Base-by-base conservation (phyloP, 306 rosid genomes). In the Nissolia schottii region DNA sequence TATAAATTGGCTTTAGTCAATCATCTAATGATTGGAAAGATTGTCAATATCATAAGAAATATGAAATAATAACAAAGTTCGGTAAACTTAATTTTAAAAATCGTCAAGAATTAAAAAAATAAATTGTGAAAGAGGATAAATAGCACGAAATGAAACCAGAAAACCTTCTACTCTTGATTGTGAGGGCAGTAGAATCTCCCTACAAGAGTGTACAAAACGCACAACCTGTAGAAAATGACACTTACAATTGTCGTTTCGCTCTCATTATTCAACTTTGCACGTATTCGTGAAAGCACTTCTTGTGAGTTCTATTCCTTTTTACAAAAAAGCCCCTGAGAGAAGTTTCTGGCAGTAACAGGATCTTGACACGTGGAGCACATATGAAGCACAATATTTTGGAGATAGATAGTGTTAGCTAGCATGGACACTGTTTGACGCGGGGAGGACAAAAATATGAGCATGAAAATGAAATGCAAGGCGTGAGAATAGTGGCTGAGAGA, bases 191-290 rank as follows among this genome's bases (percentile, higher is more conserved):
- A n/a, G n/a, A n/a, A n/a, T n/a, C n/a, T n/a, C n/a, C n/a, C n/a
- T n/a, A n/a, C n/a, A 24, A 57, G 34, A 51, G 10, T 48, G 70
- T 34, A 68, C 55, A 48, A 58, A 67, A 25, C 29, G 51, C 62
- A 60, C 75, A 45, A 50, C 75, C 62, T 58, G 53, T 29, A 27
- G 76, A 68, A 77, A 67, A 59, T 1, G 81, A 68, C 70, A 16
- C 24, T 5, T 27, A 1, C 43, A 10, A n/a, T 18, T 68, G 81
- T 77, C 81, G 64, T 77, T 61, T 77, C 67, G 3, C 53, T 24
- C 62, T 24, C 27, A 76, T 76, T 18, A 58, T 48, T 76, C 70
- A 49, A 37, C 49, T 18, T 40, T 51, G 71, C 49, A 18, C 38
- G 9, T 28, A 22, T 60, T 63, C 8, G 1, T 34, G 41, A 62